Percentiles rank a stretch among this genome's conserved stretches.
Conservation (phyloP, 2,329 filamentous ascomycete genomes). For the Lasiodiplodia sp. region DNA sequence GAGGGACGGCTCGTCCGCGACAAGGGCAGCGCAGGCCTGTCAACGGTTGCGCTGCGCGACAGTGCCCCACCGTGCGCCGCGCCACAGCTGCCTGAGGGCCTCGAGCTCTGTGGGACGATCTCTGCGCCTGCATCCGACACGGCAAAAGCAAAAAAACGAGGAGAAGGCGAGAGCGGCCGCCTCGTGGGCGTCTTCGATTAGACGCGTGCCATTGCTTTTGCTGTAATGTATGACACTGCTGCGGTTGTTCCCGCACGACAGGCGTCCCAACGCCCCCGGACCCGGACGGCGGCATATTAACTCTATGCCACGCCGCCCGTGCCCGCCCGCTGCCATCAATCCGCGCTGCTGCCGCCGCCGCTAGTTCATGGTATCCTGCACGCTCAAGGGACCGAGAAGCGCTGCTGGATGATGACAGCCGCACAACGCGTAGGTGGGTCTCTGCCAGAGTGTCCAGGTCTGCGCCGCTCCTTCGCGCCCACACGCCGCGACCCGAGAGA, state of each 20-base stretch:
- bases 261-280: slow-evolving; percentile 9
- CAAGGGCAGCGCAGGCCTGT: slow-evolving; percentile 14
- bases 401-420: slow-evolving; percentile 24
- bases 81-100: not conserved
- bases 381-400: not conserved
- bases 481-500: not conserved
- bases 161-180: not conserved
- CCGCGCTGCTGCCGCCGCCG: slow-evolving; percentile 15
- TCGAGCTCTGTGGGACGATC: slow-evolving; percentile 1
- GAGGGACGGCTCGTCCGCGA: slow-evolving; percentile 22
- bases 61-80: slow-evolving; percentile 8
- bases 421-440: slow-evolving; percentile 8
- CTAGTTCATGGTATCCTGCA: not conserved
- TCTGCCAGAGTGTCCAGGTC: slow-evolving; percentile 4
- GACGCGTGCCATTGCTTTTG: slow-evolving; percentile 6
- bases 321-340: not conserved
- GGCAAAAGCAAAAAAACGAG: not conserved
- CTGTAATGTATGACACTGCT: slow-evolving; percentile 9
- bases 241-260: slow-evolving; percentile 11
- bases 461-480: not conserved
- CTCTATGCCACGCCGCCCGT: slow-evolving; percentile 15
- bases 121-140: not conserved
- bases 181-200: not conserved
- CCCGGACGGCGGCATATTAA: slow-evolving; percentile 3
- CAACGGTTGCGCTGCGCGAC: slow-evolving; percentile 5